Evolutionary conservation across 1,284 basidiomycete genomes (phyloP), one percentile per base, ranked within the genome.

Genomic region (Pseudomicrostroma phylloplanum): DNA sequence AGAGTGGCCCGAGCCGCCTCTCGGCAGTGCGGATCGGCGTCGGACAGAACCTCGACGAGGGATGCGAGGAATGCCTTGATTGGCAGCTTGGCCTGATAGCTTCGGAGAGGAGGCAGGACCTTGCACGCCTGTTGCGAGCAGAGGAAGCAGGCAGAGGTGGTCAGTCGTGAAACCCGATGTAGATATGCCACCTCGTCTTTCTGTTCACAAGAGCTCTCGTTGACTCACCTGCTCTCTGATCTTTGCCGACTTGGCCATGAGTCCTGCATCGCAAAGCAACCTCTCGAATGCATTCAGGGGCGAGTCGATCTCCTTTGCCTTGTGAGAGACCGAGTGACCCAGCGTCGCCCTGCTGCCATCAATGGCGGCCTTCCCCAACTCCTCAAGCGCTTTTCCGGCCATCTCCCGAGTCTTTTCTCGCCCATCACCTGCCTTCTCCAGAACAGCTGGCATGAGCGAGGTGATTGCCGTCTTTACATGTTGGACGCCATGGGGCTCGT

Each of bases 1-100:
- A 92, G 84, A 0, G 91, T 88, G 71, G 85, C 83, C 57, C 88
- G 85, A 0, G 94, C 89, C 72, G 87, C 88, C 62, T 92, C 89
- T 43, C 96, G 87, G 56, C 98, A 94, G 67, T 86, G 86, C 3
- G 88, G 86, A 76, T 99, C 94, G 1, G 88, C 86, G 80, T 98
- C 93, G 80, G 96, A 90, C 23, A 98, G 83, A 49, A 88, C 82
- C 60, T 88, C 89, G 17, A 97, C 90, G 53, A 98, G 85, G 23
- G 84, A 81, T 0, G 89, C 81, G 36, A 96, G 84, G 80, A 90
- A 94, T 1, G 90, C 86, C 57, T 89, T 86, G 55, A 98, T 84
- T 13, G 91, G 91, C 67, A 96, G 89, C 56, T 66, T 70, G 57
- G 67, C 63, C 58, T 67, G 66, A 6, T 64, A 60, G 58, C 65